A percentile compares a stretch with the other conserved stretches of the same genome.
Conservation (phyloP, 2,329 filamentous ascomycete genomes). For the Botrytis fabae region DNA sequence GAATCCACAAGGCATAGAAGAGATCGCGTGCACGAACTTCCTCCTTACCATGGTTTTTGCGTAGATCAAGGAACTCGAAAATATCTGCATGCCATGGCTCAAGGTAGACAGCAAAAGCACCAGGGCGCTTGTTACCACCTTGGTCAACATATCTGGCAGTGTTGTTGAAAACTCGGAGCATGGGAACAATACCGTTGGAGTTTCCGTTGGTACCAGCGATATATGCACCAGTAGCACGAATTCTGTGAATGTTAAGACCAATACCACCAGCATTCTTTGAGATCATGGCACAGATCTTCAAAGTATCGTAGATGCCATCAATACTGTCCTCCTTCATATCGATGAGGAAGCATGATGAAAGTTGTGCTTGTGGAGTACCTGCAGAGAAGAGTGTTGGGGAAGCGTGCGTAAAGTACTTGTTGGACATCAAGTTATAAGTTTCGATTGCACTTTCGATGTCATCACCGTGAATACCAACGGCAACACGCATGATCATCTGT, state of each 20-base stretch:
- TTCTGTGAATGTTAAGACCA: constrained; percentile 93
- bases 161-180: constrained; percentile 99
- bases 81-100: constrained; percentile 99
- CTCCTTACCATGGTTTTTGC: constrained; percentile 99
- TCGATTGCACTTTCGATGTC: constrained; percentile 93
- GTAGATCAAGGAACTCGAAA: constrained; percentile 94
- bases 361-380: constrained; percentile 88
- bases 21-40: constrained; percentile 95
- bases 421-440: constrained; percentile 99
- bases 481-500: constrained; percentile 99
- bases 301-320: constrained; percentile 97
- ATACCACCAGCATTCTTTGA: constrained; percentile 99
- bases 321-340: constrained; percentile 99
- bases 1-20: constrained; percentile 97
- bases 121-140: constrained; percentile 97
- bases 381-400: constrained; percentile 98
- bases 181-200: constrained; percentile 94
- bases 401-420: constrained; percentile 97
- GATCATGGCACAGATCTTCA: constrained; percentile 99
- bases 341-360: constrained; percentile 97
- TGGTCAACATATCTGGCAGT: constrained; percentile 98
- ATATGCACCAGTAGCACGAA: constrained; percentile 95
- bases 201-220: constrained; percentile 98
- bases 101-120: constrained; percentile 97
- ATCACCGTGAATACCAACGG: constrained; percentile 94